phyloP scores from a whole-genome alignment of 257 asterid species.

The Vinca minor region DNA sequence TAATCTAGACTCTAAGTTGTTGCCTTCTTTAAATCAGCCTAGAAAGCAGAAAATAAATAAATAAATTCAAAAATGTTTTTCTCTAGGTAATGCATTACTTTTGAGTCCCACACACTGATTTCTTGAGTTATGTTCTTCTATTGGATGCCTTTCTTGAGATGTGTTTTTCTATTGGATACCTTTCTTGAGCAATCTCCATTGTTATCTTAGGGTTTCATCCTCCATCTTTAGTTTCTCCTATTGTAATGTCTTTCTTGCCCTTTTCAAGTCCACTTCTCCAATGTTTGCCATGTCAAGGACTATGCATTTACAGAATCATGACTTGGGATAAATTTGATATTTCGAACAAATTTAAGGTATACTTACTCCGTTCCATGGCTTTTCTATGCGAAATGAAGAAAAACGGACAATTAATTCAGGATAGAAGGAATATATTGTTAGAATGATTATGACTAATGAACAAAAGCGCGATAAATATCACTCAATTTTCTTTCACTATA shows the following conservation, averaged over 20 bases:
- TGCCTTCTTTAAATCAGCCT: neutral
- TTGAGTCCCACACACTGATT: neutral
- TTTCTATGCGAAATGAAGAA: no score
- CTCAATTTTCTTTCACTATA: no score
- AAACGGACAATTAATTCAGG: no score
- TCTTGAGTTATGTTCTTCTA: neutral
- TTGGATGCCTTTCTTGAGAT: no score
- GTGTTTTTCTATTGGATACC: neutral
- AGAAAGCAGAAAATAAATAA: neutral
- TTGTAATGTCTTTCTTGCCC: neutral
- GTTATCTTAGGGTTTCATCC: neutral
- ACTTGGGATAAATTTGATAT: neutral
- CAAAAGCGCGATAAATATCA: no score
- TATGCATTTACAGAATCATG: neutral
- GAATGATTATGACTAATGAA: no score
- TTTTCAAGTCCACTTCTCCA: neutral
- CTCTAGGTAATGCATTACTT: neutral
- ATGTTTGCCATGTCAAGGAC: neutral
- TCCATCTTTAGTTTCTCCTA: neutral
- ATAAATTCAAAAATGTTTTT: neutral
- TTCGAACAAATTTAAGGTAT: no score
- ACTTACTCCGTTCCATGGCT: no score
- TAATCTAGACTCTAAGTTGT: neutral
- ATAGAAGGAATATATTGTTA: no score
- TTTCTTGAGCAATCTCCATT: neutral